Evolutionary conservation across 805 yeast genomes (phyloP), one percentile per base, ranked within the genome.

Genomic region (Pichia insulana): DNA sequence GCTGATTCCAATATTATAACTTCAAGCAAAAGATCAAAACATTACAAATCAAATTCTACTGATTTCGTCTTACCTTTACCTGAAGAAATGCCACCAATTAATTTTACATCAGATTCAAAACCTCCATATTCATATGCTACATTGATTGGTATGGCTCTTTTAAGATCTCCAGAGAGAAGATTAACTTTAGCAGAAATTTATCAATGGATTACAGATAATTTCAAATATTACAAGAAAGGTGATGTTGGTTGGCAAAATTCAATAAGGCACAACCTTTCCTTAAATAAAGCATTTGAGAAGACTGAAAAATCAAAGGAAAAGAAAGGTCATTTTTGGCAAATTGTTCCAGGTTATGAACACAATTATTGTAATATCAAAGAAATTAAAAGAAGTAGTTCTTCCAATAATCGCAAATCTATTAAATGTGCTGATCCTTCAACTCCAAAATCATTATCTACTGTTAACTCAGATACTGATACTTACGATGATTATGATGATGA

Each of bases 241-340:
- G 95, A 87, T 52, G 83, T 86, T 10, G 96, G 97, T 22, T 90
- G 98, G 98, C 97, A 90, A 63, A 90, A 90, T 64, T 89, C 96
- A 28, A 92, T 90, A 49, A 79, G 98, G 48, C 98, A 90, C 63
- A 90, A 92, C 52, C 68, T 90, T 26, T 87, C 96, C 11, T 71
- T 90, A 53, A 92, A 90, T 63, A 92, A 92, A 58, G 96, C 97
- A 0, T 90, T 90, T 58, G 71, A 83, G 38, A 90, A 90, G 63
- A 81, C 92, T 18, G 95, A 85, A 51, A 83, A 89, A 59, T 89
- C 96, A 11, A 82, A 83, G 51, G 94, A 83, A 64, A 88, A 90
- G 7, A 84, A 84, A 59, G 92, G 92, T 27, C 96, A 89, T 64
- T 90, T 82, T 61, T 90, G 98, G 98, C 78, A 82, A 52, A 83